Evolutionary conservation across 345 rosid species (phyloP).

Genomic region (Eucalyptus polyanthemos): DNA sequence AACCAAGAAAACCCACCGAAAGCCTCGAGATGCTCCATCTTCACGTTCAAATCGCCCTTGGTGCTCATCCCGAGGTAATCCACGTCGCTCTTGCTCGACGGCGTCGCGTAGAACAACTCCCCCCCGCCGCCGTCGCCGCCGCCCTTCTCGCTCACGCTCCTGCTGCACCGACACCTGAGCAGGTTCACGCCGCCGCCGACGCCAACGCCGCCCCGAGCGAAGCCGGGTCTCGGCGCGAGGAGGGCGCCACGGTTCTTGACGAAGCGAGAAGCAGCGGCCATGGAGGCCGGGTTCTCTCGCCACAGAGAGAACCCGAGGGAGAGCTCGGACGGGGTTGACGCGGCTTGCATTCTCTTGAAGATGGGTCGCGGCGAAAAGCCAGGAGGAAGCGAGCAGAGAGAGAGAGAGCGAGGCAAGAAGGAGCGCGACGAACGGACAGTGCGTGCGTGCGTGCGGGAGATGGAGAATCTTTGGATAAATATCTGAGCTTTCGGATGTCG

Average conservation of each 20-base stretch:
- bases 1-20: constrained; percentile 17
- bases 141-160: background rate
- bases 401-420: background rate
- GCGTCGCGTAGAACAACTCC: constrained; percentile 60
- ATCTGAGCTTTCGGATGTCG: background rate
- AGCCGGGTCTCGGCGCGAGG: background rate
- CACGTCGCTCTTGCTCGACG: constrained; percentile 49
- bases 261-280: background rate
- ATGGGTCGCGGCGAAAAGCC: background rate
- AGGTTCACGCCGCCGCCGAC: background rate
- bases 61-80: constrained; percentile 95
- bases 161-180: background rate
- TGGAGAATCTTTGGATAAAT: background rate
- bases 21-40: constrained; percentile 44
- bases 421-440: background rate
- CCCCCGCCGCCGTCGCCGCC: constrained; percentile 4
- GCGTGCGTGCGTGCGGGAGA: background rate
- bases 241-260: background rate
- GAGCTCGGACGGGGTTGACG: background rate
- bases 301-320: background rate
- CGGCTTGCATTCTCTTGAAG: background rate
- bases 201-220: background rate
- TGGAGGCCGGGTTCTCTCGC: background rate
- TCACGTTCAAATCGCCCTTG: constrained; percentile 87
- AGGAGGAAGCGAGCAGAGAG: background rate